Conservation (phyloP, 1,284 basidiomycete genomes). For the Marasmius oreades region DNA sequence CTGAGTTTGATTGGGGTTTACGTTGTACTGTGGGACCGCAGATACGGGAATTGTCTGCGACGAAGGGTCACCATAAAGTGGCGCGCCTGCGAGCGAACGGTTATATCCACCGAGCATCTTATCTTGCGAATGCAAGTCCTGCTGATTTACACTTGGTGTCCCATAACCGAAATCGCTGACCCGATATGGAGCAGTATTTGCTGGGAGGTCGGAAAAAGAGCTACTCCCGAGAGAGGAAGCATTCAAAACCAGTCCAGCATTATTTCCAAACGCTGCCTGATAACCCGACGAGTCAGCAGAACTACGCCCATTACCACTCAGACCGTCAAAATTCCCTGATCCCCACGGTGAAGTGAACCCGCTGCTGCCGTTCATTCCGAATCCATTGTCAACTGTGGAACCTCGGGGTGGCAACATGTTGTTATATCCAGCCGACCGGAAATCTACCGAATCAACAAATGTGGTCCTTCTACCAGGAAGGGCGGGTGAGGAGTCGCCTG, state of each 20-base stretch:
- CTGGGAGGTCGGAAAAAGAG: not conserved
- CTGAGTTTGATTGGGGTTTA: constrained; percentile 2
- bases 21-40: constrained; percentile 2
- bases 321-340: constrained; percentile 17
- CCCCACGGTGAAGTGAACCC: constrained; percentile 36
- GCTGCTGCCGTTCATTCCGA: constrained; percentile 35
- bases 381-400: constrained; percentile 36
- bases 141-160: constrained; percentile 3
- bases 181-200: constrained; percentile 5
- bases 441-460: constrained; percentile 29
- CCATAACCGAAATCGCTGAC: constrained; percentile 5
- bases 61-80: not conserved
- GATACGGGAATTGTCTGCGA: constrained; percentile 5
- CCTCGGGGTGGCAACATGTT: constrained; percentile 32
- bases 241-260: not conserved
- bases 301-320: constrained; percentile 17
- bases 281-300: constrained; percentile 14
- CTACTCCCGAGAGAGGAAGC: not conserved
- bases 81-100: constrained; percentile 1
- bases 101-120: not conserved
- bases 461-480: constrained; percentile 31
- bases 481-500: constrained; percentile 26
- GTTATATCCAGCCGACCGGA: constrained; percentile 29
- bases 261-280: constrained; percentile 7
- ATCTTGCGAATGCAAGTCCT: not conserved